Evolutionary conservation across 2,329 filamentous ascomycete genomes (phyloP).

Genomic region (Phaeosphaeria sp.): DNA sequence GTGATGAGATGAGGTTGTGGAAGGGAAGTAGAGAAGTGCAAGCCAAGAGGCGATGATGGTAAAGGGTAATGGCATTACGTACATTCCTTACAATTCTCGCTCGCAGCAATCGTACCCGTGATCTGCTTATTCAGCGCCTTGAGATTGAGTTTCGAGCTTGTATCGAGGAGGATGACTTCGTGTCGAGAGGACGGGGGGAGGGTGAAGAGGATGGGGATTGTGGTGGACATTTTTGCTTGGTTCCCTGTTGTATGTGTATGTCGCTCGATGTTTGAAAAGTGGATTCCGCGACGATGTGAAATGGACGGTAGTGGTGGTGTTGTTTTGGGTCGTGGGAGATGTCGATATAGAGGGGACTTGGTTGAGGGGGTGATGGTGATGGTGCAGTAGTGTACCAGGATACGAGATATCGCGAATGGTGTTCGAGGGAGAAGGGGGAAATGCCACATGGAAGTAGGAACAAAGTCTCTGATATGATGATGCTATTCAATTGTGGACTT

Average conservation of each 20-base stretch:
- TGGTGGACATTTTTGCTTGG: constrained; percentile 25
- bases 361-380: constrained; percentile 1
- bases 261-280: too few relatives aligned
- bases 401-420: too few relatives aligned
- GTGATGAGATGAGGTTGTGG: neutral
- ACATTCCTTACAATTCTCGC: constrained; percentile 43
- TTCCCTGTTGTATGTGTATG: too few relatives aligned
- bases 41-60: too few relatives aligned
- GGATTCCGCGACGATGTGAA: neutral
- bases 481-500: constrained; percentile 1
- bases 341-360: too few relatives aligned
- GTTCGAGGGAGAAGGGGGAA: neutral
- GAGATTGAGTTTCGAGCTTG: constrained; percentile 24
- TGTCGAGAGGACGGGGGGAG: constrained; percentile 41
- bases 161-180: constrained; percentile 40
- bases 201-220: constrained; percentile 43
- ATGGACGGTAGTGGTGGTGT: neutral
- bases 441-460: neutral
- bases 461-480: neutral
- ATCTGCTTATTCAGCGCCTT: constrained; percentile 44
- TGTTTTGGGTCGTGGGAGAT: too few relatives aligned
- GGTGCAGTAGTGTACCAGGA: neutral
- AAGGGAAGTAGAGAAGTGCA: neutral
- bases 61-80: too few relatives aligned
- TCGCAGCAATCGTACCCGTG: constrained; percentile 24